Evolutionary conservation across 805 yeast genomes (phyloP), one percentile per base, ranked within the genome.

Genomic region (Wickerhamiella dianesei): DNA sequence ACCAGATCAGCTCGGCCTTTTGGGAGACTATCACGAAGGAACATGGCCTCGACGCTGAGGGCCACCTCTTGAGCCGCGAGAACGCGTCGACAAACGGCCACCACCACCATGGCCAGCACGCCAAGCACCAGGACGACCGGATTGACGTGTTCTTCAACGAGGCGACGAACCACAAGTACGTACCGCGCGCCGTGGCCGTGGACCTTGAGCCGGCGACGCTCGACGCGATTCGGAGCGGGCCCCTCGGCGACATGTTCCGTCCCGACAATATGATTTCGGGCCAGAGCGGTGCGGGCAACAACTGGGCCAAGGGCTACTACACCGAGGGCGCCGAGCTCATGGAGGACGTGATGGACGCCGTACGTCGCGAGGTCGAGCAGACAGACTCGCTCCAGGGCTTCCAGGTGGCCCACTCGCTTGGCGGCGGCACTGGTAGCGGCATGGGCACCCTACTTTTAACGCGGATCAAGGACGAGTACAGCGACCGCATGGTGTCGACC

Each of bases 381-480:
- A 79, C 94, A 65, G 96, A 87, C 64, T 81, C 94, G 52, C 74
- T 87, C 58, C 96, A 87, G 71, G 96, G 96, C 57, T 87, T 87
- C 77, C 96, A 87, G 69, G 80, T 87, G 62, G 72, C 86, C 29
- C 87, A 80, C 62, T 80, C 86, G 21, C 68, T 80, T 37, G 87
- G 87, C 61, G 87, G 96, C 68, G 96, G 96, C 72, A 87, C 96
- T 47, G 96, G 96, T 62, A 84, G 95, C 29, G 96, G 96, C 67
- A 79, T 87, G 86, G 96, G 96, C 64, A 87, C 96, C 41, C 67
- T 87, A 58, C 74, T 87, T 61, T 77, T 87, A 59, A 77, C 87
- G 50, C 81, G 80, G 63, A 82, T 87, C 61, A 78, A 88, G 67
- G 96, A 87, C 65, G 95, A 87, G 66, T 87, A 79, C 60, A 89